Conservation (phyloP, 305 asterid genomes). For the Fraxinus latifolia region DNA sequence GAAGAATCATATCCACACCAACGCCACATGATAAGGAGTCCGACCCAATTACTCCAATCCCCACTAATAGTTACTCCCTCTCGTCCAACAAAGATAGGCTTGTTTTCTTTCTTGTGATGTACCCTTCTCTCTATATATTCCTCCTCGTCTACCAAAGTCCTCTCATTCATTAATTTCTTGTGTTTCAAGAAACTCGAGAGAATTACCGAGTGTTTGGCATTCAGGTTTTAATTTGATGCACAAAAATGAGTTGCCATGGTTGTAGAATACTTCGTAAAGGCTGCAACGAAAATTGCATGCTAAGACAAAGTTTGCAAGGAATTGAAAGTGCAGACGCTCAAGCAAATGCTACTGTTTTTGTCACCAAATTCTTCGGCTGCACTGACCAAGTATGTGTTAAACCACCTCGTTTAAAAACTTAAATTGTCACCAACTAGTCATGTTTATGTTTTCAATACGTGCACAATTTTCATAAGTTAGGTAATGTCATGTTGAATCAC, state of each 20-base stretch:
- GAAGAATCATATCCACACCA: no score
- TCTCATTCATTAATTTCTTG: background rate
- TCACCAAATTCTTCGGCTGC: slow-evolving; percentile 78
- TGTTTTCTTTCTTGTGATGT: background rate
- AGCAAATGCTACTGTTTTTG: slow-evolving; percentile 69
- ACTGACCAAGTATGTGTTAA: slow-evolving; percentile 51
- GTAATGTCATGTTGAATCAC: no score
- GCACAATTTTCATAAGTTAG: no score
- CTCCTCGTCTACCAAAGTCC: background rate
- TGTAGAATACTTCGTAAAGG: slow-evolving; percentile 72
- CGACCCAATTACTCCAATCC: no score
- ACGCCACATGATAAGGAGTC: no score
- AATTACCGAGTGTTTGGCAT: background rate
- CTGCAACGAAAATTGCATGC: slow-evolving; percentile 62
- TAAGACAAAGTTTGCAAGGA: slow-evolving; percentile 41
- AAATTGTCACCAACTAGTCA: no score
- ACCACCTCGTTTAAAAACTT: background rate
- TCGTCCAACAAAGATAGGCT: background rate
- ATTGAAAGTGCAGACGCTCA: slow-evolving; percentile 54
- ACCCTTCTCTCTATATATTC: slow-evolving; percentile 22
- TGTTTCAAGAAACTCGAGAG: background rate
- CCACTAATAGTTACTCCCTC: background rate
- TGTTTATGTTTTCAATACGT: background rate
- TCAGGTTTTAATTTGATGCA: background rate
- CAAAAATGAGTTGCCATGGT: slow-evolving; percentile 73